Percentiles rank a stretch among this genome's conserved stretches.
Conservation (phyloP, 768 basidiomycete species). For the Suillus bovinus region DNA sequence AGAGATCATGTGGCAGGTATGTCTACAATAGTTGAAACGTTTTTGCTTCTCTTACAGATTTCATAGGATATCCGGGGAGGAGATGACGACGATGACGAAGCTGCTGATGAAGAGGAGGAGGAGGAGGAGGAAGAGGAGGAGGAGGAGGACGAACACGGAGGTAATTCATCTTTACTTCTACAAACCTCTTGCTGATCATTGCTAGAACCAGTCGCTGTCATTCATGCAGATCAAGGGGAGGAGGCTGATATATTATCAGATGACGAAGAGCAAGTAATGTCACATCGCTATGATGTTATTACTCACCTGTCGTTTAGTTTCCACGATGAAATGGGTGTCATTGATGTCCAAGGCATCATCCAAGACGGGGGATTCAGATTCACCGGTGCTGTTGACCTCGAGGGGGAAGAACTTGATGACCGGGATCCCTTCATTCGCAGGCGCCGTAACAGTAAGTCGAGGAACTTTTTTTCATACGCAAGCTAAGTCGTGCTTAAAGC, state of each 20-base stretch:
- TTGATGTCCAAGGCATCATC: conserved; percentile 35
- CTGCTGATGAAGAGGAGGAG: conserved; percentile 50
- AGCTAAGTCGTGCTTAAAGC: conserved; percentile 24
- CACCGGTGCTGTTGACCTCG: conserved; percentile 51
- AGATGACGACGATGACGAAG: conserved; percentile 37
- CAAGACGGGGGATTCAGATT: conserved; percentile 57
- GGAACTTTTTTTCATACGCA: conserved; percentile 1
- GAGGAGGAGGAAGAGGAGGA: conserved; percentile 65
- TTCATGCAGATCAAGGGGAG: conserved; percentile 62
- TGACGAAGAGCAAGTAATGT: conserved; percentile 56
- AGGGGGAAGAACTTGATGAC: conserved; percentile 43
- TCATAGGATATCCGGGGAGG: conserved; percentile 55
- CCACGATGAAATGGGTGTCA: conserved; percentile 40
- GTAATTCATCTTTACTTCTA: conserved; percentile 11
- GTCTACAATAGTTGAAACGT: conserved; percentile 13
- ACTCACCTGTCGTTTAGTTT: conserved; percentile 35
- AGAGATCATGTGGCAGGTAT: conserved; percentile 63
- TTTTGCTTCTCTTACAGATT: not conserved
- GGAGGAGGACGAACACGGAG: conserved; percentile 48
- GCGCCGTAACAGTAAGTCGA: conserved; percentile 37
- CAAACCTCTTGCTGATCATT: conserved; percentile 10
- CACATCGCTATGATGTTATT: not conserved
- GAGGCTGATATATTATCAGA: conserved; percentile 64
- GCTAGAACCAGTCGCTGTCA: conserved; percentile 54
- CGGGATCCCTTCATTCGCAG: conserved; percentile 53